These are phyloP conservation scores for Medicago ruthenica DNA, from an alignment of 306 rosid genomes.

Conservation along the genomic window DNA sequence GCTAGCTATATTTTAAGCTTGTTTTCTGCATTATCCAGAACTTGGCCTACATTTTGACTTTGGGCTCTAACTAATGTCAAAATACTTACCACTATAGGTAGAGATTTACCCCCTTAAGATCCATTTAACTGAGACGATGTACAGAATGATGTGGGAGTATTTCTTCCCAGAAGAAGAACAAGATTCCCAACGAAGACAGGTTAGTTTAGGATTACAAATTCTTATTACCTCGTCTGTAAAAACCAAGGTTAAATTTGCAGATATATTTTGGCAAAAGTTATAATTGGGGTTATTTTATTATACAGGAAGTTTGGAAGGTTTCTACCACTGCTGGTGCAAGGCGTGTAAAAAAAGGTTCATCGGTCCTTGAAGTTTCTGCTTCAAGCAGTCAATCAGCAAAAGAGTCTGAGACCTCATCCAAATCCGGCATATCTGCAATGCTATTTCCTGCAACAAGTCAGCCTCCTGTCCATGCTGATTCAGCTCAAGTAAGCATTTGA, in stretches of 20 bases:
- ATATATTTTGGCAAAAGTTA: slow-evolving; percentile 31
- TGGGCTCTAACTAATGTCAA: slow-evolving; percentile 29
- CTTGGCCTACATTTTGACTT: not conserved
- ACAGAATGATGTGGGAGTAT: slow-evolving; percentile 98
- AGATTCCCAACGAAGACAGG: slow-evolving; percentile 98
- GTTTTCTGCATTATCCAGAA: not conserved
- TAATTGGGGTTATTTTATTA: slow-evolving; percentile 29
- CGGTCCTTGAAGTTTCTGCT: slow-evolving; percentile 64
- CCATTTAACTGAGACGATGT: slow-evolving; percentile 97
- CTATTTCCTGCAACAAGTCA: slow-evolving; percentile 59
- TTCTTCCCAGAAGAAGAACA: slow-evolving; percentile 97
- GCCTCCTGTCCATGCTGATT: slow-evolving; percentile 58
- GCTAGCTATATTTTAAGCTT: slow-evolving; percentile 3
- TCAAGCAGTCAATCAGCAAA: slow-evolving; percentile 67
- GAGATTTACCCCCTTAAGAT: slow-evolving; percentile 96
- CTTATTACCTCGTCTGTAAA: slow-evolving; percentile 22
- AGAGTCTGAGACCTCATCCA: slow-evolving; percentile 72
- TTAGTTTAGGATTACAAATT: slow-evolving; percentile 51
- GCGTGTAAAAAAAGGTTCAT: slow-evolving; percentile 82
- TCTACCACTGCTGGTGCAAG: slow-evolving; percentile 94
- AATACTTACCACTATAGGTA: slow-evolving; percentile 58
- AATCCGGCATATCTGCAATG: slow-evolving; percentile 57
- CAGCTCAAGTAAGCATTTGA: slow-evolving; percentile 68
- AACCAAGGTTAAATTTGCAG: slow-evolving; percentile 27
- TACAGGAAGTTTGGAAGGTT: slow-evolving; percentile 97